phyloP scores from a whole-genome alignment of 2,329 filamentous ascomycete genomes.

The Davidsoniella australis region DNA sequence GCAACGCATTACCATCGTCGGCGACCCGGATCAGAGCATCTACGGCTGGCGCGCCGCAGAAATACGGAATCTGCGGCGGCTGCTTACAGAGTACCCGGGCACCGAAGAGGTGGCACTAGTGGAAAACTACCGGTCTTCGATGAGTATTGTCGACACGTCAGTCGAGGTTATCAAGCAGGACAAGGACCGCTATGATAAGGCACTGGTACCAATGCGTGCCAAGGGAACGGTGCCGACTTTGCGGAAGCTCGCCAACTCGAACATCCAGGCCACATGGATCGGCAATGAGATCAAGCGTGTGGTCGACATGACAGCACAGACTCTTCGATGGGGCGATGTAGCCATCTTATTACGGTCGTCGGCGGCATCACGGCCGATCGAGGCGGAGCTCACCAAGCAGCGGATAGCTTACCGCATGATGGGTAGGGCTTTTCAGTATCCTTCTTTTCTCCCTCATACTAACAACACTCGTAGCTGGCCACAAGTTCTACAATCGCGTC shows the following conservation, averaged over 20 bases:
- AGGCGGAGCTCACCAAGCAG: conserved; percentile 60
- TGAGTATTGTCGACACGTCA: conserved; percentile 63
- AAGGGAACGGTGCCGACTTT: conserved; percentile 68
- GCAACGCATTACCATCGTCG: conserved; percentile 78
- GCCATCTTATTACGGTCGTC: conserved; percentile 79
- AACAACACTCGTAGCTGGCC: conserved; percentile 28
- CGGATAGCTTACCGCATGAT: conserved; percentile 88
- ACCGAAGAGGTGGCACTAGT: conserved; percentile 74
- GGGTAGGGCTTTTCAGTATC: conserved; percentile 22
- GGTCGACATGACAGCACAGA: conserved; percentile 50
- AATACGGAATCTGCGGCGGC: conserved; percentile 66
- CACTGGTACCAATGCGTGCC: conserved; percentile 61
- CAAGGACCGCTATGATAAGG: conserved; percentile 59
- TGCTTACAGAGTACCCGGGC: conserved; percentile 59
- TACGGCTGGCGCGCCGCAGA: conserved; percentile 93
- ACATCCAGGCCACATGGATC: conserved; percentile 73
- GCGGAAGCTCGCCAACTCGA: conserved; percentile 51
- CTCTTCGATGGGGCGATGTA: conserved; percentile 61
- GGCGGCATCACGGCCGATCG: conserved; percentile 67
- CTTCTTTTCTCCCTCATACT: neutral
- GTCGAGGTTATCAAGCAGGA: conserved; percentile 86
- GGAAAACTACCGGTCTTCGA: conserved; percentile 88
- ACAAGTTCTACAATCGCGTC: conserved; percentile 77
- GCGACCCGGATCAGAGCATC: conserved; percentile 94
- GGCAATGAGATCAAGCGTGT: conserved; percentile 64